Base-by-base conservation (phyloP, 257 asterid genomes). In the Gardenia jasminoides region DNA sequence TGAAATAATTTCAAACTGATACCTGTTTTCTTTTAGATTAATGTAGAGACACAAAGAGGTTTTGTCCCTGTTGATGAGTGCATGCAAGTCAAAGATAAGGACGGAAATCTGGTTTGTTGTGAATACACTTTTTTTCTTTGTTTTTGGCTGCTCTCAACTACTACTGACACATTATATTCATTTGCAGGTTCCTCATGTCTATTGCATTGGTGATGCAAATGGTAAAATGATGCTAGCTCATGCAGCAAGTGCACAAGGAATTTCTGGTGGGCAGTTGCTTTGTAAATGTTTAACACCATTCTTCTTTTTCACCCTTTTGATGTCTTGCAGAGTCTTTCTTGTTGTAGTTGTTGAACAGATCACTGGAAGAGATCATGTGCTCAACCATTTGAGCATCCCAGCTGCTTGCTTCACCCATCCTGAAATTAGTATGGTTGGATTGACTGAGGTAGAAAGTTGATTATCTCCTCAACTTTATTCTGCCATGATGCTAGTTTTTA, bases 331-430 rank as follows among this genome's bases (percentile, higher is more conserved):
- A 9, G 54, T 48, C 15, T 48, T 48, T 48, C 54, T 48, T 48
- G 17, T 48, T 48, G 26, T 84, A 96, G 99, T 93, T 83, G 92
- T 96, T 84, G 99, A 96, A 88, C 99, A 96, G 86, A 89, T 93
- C 62, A 83, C 96, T 66, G 99, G 99, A 67, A 87, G 82, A 4
- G 98, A 91, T 89, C 97, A 93, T 83, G 92, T 93, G 78, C 86
- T 96, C 83, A 93, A 96, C 78, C 98, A 93, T 87, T 84, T 91
- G 75, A 96, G 97, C 88, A 87, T 96, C 79, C 99, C 99, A 56
- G 99, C 98, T 36, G 99, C 99, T 70, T 96, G 99, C 82, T 93
- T 96, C 82, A 96, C 99, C 79, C 99, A 96, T 88, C 98, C 99
- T 16, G 99, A 96, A 86, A 96, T 96, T 89, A 96, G 99, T 86